Base-by-base conservation (phyloP, 768 basidiomycete species). In the Crepidotus variabilis region DNA sequence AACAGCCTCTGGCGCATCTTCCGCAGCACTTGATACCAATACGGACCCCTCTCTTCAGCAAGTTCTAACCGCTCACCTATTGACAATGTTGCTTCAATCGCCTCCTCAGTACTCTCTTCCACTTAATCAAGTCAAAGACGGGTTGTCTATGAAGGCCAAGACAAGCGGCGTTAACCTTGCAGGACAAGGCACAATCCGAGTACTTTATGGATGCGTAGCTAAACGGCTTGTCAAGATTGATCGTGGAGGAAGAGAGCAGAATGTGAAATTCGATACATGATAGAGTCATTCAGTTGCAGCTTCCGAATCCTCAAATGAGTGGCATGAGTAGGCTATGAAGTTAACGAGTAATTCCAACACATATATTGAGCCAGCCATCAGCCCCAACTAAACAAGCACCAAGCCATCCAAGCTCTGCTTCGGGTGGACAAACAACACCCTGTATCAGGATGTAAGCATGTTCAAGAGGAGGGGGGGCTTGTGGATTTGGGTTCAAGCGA, bases 301-400 rank as follows among this genome's bases (percentile, higher is more conserved):
- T 33, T 32, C n/a, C 10, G 13, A 20, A 5, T 13, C 33, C n/a
- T 16, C 16, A 52, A 23, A 33, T 34, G 28, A 46, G 28, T 57
- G 50, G 16, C 28, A 55, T 43, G 18, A 20, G 3, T 23, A 23
- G 56, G 18, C 23, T 50, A 28, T 28, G 33, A 51, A 18, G 53
- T 60, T 47, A 56, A 62, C 66, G 65, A 57, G 58, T 64, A 55
- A 89, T 71, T 14, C 89, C 90, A 24, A 97, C 75, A 66, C 93
- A 95, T 52, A 98, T 78, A 67, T 91, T 90, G 24, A 96, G 79
- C 94, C 94, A 98, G 5, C 97, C 97, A 65, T 98, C 97, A 11
- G 94, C 92, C 7, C 94, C 94, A 11, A 88, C 84, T 71, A 98
- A 75, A 63, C 93, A 94, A 18, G 91, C 87, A 9, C 92, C 90